These are phyloP conservation scores for Backusella parvicylindrica DNA, from an alignment of 192 early-diverging fungal genomes.

Conservation along the genomic window DNA sequence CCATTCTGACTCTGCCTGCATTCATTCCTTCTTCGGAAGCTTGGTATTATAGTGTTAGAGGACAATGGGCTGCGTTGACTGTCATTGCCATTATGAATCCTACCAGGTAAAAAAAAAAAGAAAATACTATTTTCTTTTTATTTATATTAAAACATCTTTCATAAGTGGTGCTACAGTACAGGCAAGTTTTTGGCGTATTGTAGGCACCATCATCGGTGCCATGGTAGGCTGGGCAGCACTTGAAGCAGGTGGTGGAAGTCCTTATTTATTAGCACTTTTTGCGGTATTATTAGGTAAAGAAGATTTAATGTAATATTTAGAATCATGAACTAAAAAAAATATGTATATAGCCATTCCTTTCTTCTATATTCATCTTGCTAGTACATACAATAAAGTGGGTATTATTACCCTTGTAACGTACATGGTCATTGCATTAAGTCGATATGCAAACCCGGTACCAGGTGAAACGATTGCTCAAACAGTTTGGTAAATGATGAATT, in stretches of 20 bases:
- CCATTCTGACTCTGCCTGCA: conserved; percentile 37
- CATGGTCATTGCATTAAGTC: conserved; percentile 29
- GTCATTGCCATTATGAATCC: conserved; percentile 40
- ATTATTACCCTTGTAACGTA: conserved; percentile 28
- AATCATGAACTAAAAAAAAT: background rate
- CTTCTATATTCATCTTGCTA: conserved; percentile 35
- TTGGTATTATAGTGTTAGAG: conserved; percentile 29
- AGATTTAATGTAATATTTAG: background rate
- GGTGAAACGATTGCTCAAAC: conserved; percentile 25
- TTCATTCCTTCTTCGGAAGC: conserved; percentile 33
- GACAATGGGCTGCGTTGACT: conserved; percentile 50
- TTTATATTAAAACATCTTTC: background rate
- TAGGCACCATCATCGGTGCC: conserved; percentile 43
- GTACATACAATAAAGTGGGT: conserved; percentile 31
- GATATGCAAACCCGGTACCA: conserved; percentile 19
- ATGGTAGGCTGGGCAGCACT: conserved; percentile 36
- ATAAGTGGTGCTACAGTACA: conserved; percentile 42
- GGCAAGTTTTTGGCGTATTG: conserved; percentile 41
- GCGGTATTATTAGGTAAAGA: conserved; percentile 27
- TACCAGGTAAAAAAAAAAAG: conserved; percentile 16
- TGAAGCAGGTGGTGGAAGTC: conserved; percentile 20
- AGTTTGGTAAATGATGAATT: conserved; percentile 26
- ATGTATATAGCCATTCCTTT: conserved; percentile 25
- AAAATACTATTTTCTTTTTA: background rate
- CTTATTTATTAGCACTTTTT: conserved; percentile 30